Conservation (phyloP, 1,284 basidiomycete species). For the Ceratobasidium sp. region DNA sequence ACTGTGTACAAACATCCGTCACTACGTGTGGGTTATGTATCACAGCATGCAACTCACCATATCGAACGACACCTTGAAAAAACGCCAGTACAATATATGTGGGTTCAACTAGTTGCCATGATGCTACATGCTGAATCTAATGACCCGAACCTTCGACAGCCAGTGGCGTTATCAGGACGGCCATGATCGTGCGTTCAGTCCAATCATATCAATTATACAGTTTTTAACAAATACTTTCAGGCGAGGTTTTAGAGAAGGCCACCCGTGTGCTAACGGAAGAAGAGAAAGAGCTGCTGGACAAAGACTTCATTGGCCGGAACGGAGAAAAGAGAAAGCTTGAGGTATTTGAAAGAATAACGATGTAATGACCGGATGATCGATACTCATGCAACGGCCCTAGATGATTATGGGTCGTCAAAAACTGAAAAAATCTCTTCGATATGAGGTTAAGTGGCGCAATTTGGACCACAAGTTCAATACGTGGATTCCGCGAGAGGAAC, state of each 20-base stretch:
- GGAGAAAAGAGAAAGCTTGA: slow-evolving; percentile 94
- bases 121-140: slow-evolving; percentile 47
- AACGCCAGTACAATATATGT: slow-evolving; percentile 94
- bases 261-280: slow-evolving; percentile 93
- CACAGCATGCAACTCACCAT: slow-evolving; percentile 98
- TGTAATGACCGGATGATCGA: slow-evolving; percentile 40
- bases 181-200: slow-evolving; percentile 83
- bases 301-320: slow-evolving; percentile 92
- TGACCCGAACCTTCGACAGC: slow-evolving; percentile 50
- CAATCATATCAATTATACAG: too few relatives aligned
- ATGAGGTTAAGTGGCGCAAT: slow-evolving; percentile 98
- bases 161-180: slow-evolving; percentile 99
- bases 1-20: slow-evolving; percentile 97
- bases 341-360: slow-evolving; percentile 62
- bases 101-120: slow-evolving; percentile 46
- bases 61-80: slow-evolving; percentile 95
- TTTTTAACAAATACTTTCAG: slow-evolving; percentile 58
- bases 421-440: slow-evolving; percentile 95
- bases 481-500: slow-evolving; percentile 93
- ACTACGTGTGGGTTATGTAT: slow-evolving; percentile 96
- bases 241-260: slow-evolving; percentile 91
- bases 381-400: slow-evolving; percentile 59
- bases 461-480: slow-evolving; percentile 94
- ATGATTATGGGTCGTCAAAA: slow-evolving; percentile 97
- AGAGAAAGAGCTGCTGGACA: slow-evolving; percentile 86